Percentiles rank a stretch among this genome's conserved stretches.
Conservation (phyloP, 1,139 yeast species). For the Yamadazyma sp. region DNA sequence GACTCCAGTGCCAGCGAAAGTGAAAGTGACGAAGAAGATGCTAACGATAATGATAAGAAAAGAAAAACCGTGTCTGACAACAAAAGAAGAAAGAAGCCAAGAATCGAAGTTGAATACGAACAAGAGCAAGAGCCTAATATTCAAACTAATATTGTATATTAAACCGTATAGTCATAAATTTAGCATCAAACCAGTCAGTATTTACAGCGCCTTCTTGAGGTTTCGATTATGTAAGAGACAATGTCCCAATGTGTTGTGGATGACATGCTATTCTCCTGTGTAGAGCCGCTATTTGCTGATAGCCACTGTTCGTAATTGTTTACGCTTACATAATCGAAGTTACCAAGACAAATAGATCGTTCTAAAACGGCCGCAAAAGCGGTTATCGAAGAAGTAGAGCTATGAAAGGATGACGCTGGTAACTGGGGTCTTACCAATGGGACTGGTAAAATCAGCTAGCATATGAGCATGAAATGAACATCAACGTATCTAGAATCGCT, state of each 20-base stretch:
- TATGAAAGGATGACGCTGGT: too few relatives aligned
- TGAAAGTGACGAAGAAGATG: constrained; percentile 38
- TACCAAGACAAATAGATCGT: not conserved
- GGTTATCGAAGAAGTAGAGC: not conserved
- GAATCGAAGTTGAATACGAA: constrained; percentile 83
- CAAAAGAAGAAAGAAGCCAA: constrained; percentile 62
- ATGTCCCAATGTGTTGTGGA: too few relatives aligned
- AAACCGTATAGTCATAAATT: constrained; percentile 3
- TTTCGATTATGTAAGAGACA: too few relatives aligned
- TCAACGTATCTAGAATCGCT: too few relatives aligned
- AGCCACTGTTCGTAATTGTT: not conserved
- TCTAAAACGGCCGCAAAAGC: not conserved
- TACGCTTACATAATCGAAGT: constrained; percentile 1
- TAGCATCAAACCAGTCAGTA: too few relatives aligned
- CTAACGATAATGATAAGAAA: constrained; percentile 32
- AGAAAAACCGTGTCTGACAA: constrained; percentile 38
- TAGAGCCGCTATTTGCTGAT: too few relatives aligned
- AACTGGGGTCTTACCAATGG: too few relatives aligned
- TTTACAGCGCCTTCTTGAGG: too few relatives aligned
- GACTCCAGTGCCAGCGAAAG: constrained; percentile 52
- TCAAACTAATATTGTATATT: constrained; percentile 19
- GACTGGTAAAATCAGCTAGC: too few relatives aligned
- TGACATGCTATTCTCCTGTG: too few relatives aligned
- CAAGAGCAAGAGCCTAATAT: constrained; percentile 45
- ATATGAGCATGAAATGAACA: too few relatives aligned